Conservation (phyloP, 116 monocot genomes). For the Cymodocea nodosa region DNA sequence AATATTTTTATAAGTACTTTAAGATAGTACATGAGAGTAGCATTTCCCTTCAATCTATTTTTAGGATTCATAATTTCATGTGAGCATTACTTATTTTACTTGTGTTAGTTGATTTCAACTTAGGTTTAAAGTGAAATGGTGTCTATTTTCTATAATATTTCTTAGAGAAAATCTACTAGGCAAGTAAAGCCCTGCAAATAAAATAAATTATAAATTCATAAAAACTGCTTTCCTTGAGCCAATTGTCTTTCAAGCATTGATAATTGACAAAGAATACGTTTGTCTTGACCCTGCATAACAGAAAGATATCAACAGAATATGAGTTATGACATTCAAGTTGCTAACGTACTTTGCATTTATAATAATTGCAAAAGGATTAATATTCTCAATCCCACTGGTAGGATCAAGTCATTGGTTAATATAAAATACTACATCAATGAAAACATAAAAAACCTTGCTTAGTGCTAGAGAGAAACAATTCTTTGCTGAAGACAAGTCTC, state of each 20-base stretch:
- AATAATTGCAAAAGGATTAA: not conserved
- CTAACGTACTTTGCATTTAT: not conserved
- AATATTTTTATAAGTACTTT: no score
- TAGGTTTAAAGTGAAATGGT: no score
- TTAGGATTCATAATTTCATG: no score
- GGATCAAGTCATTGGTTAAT: no score
- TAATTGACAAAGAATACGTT: slow-evolving; percentile 79
- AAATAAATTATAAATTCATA: not conserved
- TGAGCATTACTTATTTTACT: no score
- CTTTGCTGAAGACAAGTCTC: slow-evolving; percentile 69
- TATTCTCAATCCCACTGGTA: no score
- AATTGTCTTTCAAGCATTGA: slow-evolving; percentile 97
- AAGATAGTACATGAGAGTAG: no score
- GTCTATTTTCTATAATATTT: no score
- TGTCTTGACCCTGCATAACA: slow-evolving; percentile 60
- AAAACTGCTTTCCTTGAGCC: slow-evolving; percentile 59
- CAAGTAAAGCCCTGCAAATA: not conserved
- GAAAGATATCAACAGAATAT: not conserved
- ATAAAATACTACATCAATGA: no score
- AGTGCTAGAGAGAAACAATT: slow-evolving; percentile 78
- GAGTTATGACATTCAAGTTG: not conserved
- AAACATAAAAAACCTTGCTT: slow-evolving; percentile 46
- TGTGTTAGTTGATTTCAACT: no score
- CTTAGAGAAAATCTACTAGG: not conserved
- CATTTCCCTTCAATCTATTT: no score